These are phyloP conservation scores for Flaveria linearis DNA, from an alignment of 129 eudicot genomes.

Conservation along the genomic window DNA sequence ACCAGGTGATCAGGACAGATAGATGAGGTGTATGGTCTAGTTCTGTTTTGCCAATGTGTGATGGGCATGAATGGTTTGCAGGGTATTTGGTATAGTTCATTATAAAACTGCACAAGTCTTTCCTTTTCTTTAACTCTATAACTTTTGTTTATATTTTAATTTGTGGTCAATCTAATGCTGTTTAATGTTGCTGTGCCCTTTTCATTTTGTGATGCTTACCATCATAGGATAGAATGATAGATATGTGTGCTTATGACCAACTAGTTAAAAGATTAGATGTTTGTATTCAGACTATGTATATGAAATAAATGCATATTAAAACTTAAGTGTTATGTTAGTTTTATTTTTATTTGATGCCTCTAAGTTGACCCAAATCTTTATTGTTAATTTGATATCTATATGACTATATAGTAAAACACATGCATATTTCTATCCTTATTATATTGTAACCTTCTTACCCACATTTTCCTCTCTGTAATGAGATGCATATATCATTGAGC, in stretches of 20 bases:
- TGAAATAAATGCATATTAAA: not conserved
- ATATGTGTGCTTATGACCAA: not conserved
- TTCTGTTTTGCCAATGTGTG: conserved; percentile 8
- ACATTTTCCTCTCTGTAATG: too few relatives aligned
- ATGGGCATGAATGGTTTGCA: conserved; percentile 28
- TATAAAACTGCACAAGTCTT: conserved; percentile 15
- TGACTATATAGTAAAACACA: too few relatives aligned
- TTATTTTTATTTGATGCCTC: not conserved
- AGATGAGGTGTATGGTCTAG: not conserved
- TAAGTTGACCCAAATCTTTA: not conserved
- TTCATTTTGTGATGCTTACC: conserved; percentile 6
- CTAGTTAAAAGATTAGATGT: not conserved
- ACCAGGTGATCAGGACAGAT: conserved; percentile 19
- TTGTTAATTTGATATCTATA: not conserved
- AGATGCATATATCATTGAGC: too few relatives aligned
- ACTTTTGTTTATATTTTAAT: not conserved
- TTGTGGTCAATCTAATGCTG: conserved; percentile 1
- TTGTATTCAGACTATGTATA: not conserved
- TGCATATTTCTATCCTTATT: too few relatives aligned
- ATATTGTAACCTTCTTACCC: too few relatives aligned
- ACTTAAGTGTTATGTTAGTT: not conserved
- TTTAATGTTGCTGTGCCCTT: not conserved
- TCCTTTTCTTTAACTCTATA: conserved; percentile 7
- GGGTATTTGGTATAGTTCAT: conserved; percentile 27
- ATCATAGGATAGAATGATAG: conserved; percentile 1